phyloP scores from a whole-genome alignment of 176 grass and related monocot species.

The Cenchrus fungigraminus region DNA sequence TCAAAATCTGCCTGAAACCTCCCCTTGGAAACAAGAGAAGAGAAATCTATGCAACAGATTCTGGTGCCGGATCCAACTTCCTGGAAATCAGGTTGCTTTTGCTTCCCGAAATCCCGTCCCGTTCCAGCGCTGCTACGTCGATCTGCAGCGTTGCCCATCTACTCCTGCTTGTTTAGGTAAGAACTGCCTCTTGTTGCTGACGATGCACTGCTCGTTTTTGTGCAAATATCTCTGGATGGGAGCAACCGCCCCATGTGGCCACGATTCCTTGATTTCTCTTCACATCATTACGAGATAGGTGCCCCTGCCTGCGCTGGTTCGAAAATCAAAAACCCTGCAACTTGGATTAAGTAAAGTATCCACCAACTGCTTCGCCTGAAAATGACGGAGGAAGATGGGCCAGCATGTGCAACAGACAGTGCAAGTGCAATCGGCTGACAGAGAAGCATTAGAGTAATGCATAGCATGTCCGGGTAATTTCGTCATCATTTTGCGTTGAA shows the following conservation, averaged over 20 bases:
- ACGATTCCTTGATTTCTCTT: slow-evolving; percentile 13
- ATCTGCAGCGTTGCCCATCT: not conserved
- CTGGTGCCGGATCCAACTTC: not conserved
- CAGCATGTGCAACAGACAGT: not conserved
- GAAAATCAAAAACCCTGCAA: slow-evolving; percentile 8
- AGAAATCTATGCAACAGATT: not conserved
- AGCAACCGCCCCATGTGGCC: not conserved
- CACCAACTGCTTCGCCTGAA: not conserved
- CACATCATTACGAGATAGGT: not conserved
- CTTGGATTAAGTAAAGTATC: not conserved
- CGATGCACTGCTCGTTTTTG: not conserved
- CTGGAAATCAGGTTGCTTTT: not conserved
- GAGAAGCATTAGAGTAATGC: not conserved
- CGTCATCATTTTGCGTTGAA: not conserved
- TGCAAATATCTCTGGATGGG: not conserved
- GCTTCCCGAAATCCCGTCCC: not conserved
- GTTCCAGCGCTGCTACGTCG: too few relatives aligned
- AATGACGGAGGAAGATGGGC: not conserved
- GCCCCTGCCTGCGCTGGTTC: not conserved
- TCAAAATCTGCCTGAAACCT: not conserved
- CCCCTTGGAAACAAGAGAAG: not conserved
- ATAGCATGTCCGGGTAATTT: not conserved
- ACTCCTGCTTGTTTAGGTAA: not conserved
- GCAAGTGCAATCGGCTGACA: not conserved
- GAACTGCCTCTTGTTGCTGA: not conserved